A percentile compares a stretch with the other conserved stretches of the same genome.
Conservation (phyloP, 2,329 filamentous ascomycete genomes). For the Pseudogymnoascus sp. region DNA sequence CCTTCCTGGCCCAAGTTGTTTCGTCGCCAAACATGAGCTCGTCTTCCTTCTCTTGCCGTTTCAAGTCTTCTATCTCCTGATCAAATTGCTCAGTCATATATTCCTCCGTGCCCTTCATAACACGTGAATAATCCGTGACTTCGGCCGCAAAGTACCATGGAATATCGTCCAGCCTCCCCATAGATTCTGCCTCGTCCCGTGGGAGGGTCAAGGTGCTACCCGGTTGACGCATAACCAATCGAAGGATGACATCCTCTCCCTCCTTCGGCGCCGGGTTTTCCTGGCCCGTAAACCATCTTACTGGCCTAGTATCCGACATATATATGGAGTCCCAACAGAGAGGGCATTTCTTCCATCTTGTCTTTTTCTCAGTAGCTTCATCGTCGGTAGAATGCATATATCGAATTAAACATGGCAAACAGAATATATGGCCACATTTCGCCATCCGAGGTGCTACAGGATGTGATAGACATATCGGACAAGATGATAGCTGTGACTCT, state of each 20-base stretch:
- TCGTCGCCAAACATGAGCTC: constrained; percentile 88
- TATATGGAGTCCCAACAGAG: constrained; percentile 94
- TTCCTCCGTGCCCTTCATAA: constrained; percentile 86
- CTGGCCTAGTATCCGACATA: constrained; percentile 78
- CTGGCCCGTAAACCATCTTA: constrained; percentile 85
- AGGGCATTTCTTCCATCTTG: constrained; percentile 88
- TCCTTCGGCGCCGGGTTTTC: constrained; percentile 72
- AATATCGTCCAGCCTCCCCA: constrained; percentile 64
- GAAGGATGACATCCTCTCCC: constrained; percentile 81
- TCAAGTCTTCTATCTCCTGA: constrained; percentile 65
- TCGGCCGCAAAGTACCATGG: constrained; percentile 95
- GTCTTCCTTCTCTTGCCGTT: constrained; percentile 75
- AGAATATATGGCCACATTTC: constrained; percentile 95
- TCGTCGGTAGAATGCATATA: constrained; percentile 83
- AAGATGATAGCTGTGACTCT: constrained; percentile 79
- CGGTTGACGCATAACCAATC: constrained; percentile 72
- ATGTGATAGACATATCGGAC: constrained; percentile 88
- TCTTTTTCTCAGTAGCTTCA: constrained; percentile 54
- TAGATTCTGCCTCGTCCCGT: constrained; percentile 63
- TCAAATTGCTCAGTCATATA: constrained; percentile 82
- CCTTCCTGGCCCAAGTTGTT: constrained; percentile 84
- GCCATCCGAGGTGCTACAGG: constrained; percentile 95
- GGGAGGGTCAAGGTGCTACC: constrained; percentile 82
- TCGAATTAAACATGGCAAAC: constrained; percentile 81
- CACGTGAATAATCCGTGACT: constrained; percentile 85